These are phyloP conservation scores for Rhizoclosmatium globosum DNA, from an alignment of 192 early-diverging fungal species.

Conservation along the genomic window DNA sequence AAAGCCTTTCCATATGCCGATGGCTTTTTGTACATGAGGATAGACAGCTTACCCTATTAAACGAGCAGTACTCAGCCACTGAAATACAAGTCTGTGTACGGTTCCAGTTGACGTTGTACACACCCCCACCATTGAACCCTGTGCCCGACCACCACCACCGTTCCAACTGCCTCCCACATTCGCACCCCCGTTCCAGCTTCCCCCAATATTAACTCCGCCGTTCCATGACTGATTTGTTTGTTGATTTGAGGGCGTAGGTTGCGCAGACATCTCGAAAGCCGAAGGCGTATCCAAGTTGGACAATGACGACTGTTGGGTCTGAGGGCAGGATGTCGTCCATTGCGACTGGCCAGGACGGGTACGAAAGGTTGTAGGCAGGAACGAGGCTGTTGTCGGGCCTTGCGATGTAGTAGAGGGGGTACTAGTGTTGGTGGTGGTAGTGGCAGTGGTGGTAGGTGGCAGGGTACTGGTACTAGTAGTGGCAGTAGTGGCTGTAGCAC, in stretches of 20 bases:
- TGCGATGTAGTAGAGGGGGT: not conserved
- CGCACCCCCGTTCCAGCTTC: not conserved
- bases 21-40: not conserved
- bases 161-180: not conserved
- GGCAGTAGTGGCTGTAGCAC: no score
- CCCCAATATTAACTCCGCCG: not conserved
- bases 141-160: not conserved
- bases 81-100: not conserved
- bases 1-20: no score
- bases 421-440: not conserved
- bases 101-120: not conserved
- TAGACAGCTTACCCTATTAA: not conserved
- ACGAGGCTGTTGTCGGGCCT: not conserved
- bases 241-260: not conserved
- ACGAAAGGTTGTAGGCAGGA: not conserved
- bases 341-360: not conserved
- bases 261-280: not conserved
- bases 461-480: not conserved
- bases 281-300: not conserved
- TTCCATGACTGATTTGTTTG: not conserved
- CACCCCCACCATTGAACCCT: not conserved
- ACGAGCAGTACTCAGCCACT: not conserved
- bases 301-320: not conserved
- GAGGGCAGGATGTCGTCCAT: not conserved
- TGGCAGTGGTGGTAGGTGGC: not conserved